Percentiles rank a stretch among this genome's conserved stretches.
Conservation (phyloP, 371 early-diverging fungal genomes). For the Basidiobolus meristosporus region DNA sequence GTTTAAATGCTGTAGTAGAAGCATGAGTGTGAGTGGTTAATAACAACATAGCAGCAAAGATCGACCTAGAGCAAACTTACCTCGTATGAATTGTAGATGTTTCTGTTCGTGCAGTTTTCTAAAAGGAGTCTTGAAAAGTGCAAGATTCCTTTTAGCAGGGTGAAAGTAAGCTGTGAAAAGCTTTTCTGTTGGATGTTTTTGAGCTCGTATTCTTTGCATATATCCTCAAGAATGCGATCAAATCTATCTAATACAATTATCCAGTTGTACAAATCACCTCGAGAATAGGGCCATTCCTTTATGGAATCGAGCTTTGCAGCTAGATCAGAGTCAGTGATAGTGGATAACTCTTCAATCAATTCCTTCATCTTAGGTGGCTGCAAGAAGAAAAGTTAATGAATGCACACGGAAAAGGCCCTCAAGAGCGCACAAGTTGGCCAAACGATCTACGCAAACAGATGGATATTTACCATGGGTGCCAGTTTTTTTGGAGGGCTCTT, state of each 20-base stretch:
- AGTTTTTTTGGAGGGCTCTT: background rate
- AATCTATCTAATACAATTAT: conserved; percentile 81
- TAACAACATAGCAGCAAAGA: conserved; percentile 2
- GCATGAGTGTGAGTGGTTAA: background rate
- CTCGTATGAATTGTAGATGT: conserved; percentile 83
- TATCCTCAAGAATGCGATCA: conserved; percentile 53
- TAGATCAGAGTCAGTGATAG: background rate
- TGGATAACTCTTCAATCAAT: background rate
- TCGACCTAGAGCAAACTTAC: conserved; percentile 15
- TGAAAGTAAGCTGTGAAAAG: conserved; percentile 26
- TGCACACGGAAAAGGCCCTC: background rate
- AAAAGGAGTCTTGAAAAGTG: conserved; percentile 57
- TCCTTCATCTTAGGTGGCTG: conserved; percentile 1
- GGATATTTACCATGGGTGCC: background rate
- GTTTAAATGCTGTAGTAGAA: conserved; percentile 32
- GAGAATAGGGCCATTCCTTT: conserved; percentile 52
- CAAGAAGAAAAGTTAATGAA: background rate
- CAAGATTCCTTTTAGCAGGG: conserved; percentile 47
- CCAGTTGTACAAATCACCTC: conserved; percentile 91
- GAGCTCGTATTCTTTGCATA: conserved; percentile 39
- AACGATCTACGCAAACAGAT: background rate
- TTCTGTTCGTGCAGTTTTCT: conserved; percentile 89
- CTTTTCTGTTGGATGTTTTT: conserved; percentile 29
- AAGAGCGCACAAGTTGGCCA: too few species aligned
- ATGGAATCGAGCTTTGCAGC: background rate